Base-by-base conservation (phyloP, 106 monocot species). In the Dendrobium nobile region DNA sequence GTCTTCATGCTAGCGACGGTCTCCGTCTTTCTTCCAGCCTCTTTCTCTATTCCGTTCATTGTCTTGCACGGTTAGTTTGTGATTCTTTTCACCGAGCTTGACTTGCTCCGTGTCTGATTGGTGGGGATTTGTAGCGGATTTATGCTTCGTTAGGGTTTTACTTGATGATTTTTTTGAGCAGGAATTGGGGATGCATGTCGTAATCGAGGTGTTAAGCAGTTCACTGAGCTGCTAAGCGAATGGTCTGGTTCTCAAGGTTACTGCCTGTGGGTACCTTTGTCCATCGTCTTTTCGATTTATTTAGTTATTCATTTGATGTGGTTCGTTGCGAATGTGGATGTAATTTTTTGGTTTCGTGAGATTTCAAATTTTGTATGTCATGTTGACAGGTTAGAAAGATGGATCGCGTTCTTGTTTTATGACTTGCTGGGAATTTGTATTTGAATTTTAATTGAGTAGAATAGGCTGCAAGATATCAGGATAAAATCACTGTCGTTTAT, bases 171-270 rank as follows among this genome's bases (percentile, higher is more conserved):
- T 18, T 18, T 41, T 59, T 41, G 27, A 16, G 6, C 76, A 88
- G 88, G 88, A 37, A 88, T 85, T 41, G 83, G 80, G 7, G 88
- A 91, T 67, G 80, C 85, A 41, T 91, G 91, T 81, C 47, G 79
- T 56, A 87, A 89, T 54, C 70, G 70, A 28, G 91, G 91, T 33
- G n/a, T 91, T 40, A 42, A 59, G 65, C 80, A 85, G 47, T 91
- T 91, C 80, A 87, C 88, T 7, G 83, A 89, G 83, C 74, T 85
- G 9, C 73, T 91, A 78, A 81, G 81, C 33, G 79, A 89, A 11
- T 87, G 78, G 80, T 86, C 91, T 24, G 82, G 87, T 9, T 78
- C 83, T 18, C 41, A 45, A 43, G 88, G 88, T 37, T 82, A 85
- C 26, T 91, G 91, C 87, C 33, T 91, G 88, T 89, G 80, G 5